These are phyloP conservation scores for Piloderma croceum DNA, from an alignment of 768 basidiomycete species.

Conservation along the genomic window DNA sequence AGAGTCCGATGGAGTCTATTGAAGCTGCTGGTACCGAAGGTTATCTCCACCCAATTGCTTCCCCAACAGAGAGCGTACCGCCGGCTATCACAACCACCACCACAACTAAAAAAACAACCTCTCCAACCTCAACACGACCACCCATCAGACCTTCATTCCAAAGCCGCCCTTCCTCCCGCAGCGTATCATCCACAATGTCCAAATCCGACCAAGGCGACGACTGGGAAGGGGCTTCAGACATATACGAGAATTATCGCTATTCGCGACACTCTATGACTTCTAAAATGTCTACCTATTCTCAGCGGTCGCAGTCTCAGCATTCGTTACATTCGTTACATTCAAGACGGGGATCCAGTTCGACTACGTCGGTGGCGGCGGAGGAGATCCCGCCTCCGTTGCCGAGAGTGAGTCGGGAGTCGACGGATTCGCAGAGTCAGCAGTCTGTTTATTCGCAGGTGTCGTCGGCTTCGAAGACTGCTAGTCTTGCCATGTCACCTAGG, in stretches of 20 bases:
- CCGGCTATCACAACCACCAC: not conserved
- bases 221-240: slow-evolving; percentile 68
- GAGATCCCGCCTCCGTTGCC: too few species aligned
- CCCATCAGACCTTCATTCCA: slow-evolving; percentile 14
- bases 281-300: slow-evolving; percentile 29
- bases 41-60: not conserved
- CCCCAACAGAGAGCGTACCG: slow-evolving; percentile 2
- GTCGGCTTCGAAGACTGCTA: too few species aligned
- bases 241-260: slow-evolving; percentile 78
- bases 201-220: slow-evolving; percentile 30
- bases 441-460: too few species aligned
- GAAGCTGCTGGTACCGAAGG: not conserved
- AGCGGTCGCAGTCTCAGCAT: too few species aligned
- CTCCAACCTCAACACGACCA: slow-evolving; percentile 10
- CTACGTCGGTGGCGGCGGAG: too few species aligned
- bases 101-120: slow-evolving; percentile 4
- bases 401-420: too few species aligned
- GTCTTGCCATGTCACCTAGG: too few species aligned
- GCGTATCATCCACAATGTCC: slow-evolving; percentile 22
- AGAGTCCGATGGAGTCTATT: too few species aligned
- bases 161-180: slow-evolving; percentile 19
- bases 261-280: slow-evolving; percentile 40
- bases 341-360: too few species aligned
- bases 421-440: too few species aligned
- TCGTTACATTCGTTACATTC: too few species aligned